Evolutionary conservation across 345 rosid genomes (phyloP).

Genomic region (Eucalyptus polybractea): DNA sequence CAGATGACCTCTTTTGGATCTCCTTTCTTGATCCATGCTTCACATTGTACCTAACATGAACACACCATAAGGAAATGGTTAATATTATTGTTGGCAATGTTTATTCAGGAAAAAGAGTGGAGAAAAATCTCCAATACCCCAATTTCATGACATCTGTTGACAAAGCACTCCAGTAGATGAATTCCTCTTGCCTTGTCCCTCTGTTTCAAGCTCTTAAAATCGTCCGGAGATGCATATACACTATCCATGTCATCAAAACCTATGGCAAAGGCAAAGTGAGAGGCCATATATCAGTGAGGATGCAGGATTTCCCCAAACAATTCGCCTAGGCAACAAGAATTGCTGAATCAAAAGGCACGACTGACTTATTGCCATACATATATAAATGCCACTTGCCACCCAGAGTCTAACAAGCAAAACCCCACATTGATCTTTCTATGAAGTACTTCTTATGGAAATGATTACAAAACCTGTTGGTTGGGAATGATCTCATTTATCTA

Average conservation of each 20-base stretch:
- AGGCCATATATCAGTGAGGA: background rate
- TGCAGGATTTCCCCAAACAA: background rate
- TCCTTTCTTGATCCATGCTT: conserved; percentile 87
- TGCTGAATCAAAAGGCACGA: background rate
- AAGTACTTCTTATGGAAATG: background rate
- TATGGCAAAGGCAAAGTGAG: background rate
- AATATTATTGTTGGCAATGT: background rate
- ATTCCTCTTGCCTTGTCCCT: conserved; percentile 64
- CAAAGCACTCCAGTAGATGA: conserved; percentile 84
- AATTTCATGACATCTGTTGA: conserved; percentile 57
- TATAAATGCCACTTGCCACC: background rate
- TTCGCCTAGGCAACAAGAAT: background rate
- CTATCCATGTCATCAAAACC: conserved; percentile 90
- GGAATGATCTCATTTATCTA: background rate
- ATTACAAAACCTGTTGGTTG: background rate
- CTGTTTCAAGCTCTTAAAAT: conserved; percentile 40
- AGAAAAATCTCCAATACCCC: conserved; percentile 39
- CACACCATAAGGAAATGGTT: background rate
- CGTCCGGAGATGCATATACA: conserved; percentile 80
- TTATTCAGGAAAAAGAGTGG: background rate
- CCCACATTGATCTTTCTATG: background rate
- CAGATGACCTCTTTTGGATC: conserved; percentile 87
- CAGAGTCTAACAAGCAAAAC: background rate
- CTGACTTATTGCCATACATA: background rate
- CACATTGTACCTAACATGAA: conserved; percentile 55